Evolutionary conservation across 1,139 yeast genomes (phyloP).

Genomic region (Lodderomyces jiufengensis): DNA sequence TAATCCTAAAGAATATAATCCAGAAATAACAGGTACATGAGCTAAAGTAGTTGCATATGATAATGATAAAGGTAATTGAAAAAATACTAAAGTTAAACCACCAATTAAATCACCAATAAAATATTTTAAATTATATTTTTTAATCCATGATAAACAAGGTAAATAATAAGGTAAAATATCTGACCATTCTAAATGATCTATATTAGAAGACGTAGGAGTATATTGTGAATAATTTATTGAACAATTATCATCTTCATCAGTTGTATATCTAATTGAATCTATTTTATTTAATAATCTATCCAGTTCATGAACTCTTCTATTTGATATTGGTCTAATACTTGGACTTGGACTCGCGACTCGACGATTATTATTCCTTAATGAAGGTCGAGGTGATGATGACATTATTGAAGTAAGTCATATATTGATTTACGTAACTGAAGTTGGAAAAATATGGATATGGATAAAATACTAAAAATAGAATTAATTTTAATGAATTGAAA

Average conservation of each 20-base stretch:
- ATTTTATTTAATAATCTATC: slow-evolving; percentile 21
- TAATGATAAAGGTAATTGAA: slow-evolving; percentile 85
- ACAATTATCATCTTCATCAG: slow-evolving; percentile 11
- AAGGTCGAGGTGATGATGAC: no score
- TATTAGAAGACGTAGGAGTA: slow-evolving; percentile 21
- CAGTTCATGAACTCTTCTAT: slow-evolving; percentile 25
- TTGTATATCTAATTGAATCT: slow-evolving; percentile 7
- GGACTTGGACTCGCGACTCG: slow-evolving; percentile 31
- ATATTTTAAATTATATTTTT: slow-evolving; percentile 49
- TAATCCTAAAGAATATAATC: slow-evolving; percentile 74
- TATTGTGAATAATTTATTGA: slow-evolving; percentile 22
- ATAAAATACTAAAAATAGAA: no score
- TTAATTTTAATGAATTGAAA: no score
- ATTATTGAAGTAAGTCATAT: no score
- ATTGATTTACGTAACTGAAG: no score
- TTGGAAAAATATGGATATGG: no score
- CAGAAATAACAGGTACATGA: slow-evolving; percentile 84
- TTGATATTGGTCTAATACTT: slow-evolving; percentile 30
- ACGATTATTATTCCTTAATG: neutral
- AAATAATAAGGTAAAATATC: slow-evolving; percentile 61
- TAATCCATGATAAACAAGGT: slow-evolving; percentile 80
- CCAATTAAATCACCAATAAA: slow-evolving; percentile 77
- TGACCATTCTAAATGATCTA: slow-evolving; percentile 26
- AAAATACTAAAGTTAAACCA: slow-evolving; percentile 84
- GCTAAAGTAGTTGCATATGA: slow-evolving; percentile 91